These are phyloP conservation scores for Fagopyrum tataricum DNA, from an alignment of 148 eudicot species.

Conservation along the genomic window DNA sequence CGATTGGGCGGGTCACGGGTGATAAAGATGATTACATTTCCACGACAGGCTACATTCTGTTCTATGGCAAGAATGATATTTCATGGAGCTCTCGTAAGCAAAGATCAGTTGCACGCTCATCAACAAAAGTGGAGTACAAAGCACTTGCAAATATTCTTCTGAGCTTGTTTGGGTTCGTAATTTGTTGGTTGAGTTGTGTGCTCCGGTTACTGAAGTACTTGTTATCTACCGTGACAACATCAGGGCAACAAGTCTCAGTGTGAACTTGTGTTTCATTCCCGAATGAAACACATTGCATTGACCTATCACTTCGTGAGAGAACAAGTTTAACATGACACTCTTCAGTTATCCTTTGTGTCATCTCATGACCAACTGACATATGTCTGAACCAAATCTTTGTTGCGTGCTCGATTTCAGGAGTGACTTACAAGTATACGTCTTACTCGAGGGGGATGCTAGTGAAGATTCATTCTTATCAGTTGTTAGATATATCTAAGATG, in stretches of 20 bases:
- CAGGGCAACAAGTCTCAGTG: not conserved
- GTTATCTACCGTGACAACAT: not conserved
- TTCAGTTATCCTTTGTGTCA: not conserved
- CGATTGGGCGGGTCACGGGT: not conserved
- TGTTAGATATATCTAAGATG: no score
- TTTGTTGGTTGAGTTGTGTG: not conserved
- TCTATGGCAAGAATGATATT: not conserved
- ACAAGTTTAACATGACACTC: not conserved
- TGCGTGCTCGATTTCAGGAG: no score
- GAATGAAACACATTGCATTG: not conserved
- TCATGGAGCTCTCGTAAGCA: not conserved
- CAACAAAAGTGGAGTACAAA: not conserved
- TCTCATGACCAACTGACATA: not conserved
- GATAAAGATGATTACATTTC: not conserved
- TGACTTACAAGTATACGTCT: no score
- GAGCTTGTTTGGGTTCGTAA: not conserved
- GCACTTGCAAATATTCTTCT: not conserved
- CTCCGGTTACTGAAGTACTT: not conserved
- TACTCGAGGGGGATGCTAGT: no score
- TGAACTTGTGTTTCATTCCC: not conserved
- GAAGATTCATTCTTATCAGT: no score
- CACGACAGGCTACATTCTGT: not conserved
- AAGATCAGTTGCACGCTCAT: not conserved
- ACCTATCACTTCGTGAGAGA: not conserved
- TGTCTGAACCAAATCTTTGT: no score